Evolutionary conservation across 108 stramenopile species (phyloP).

Genomic region (Skeletonema menzelii): DNA sequence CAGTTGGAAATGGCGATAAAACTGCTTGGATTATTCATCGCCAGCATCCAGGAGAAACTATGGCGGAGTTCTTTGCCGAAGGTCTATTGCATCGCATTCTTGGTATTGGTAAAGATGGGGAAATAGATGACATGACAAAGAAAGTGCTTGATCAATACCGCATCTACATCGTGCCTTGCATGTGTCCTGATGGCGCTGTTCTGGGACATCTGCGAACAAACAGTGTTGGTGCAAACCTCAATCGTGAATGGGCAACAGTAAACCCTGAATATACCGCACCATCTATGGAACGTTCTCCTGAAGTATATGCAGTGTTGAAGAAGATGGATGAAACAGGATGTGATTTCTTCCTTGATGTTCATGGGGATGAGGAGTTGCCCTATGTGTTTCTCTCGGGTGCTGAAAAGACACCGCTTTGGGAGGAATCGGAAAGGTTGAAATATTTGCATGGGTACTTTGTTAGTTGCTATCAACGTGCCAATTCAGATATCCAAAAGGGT

Average conservation of each 20-base stretch:
- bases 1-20: conserved; percentile 58
- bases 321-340: conserved; percentile 85
- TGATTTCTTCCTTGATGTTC: conserved; percentile 86
- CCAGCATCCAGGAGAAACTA: conserved; percentile 87
- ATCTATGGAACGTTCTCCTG: conserved; percentile 74
- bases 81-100: conserved; percentile 72
- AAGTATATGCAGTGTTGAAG: conserved; percentile 75
- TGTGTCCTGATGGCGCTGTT: conserved; percentile 87
- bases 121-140: conserved; percentile 53
- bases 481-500: conserved; percentile 76
- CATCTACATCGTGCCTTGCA: conserved; percentile 86
- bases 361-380: conserved; percentile 89
- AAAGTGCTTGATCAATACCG: conserved; percentile 56
- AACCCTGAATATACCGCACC: conserved; percentile 72
- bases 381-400: conserved; percentile 85
- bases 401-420: conserved; percentile 79
- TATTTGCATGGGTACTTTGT: conserved; percentile 82
- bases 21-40: conserved; percentile 83
- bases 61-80: conserved; percentile 82
- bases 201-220: conserved; percentile 86
- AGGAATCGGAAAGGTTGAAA: conserved; percentile 50
- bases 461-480: conserved; percentile 64
- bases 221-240: conserved; percentile 82
- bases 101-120: conserved; percentile 38
- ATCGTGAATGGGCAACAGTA: conserved; percentile 88